Evolutionary conservation across 2,329 filamentous ascomycete species (phyloP).

Genomic region (Dactylellina leptospora): DNA sequence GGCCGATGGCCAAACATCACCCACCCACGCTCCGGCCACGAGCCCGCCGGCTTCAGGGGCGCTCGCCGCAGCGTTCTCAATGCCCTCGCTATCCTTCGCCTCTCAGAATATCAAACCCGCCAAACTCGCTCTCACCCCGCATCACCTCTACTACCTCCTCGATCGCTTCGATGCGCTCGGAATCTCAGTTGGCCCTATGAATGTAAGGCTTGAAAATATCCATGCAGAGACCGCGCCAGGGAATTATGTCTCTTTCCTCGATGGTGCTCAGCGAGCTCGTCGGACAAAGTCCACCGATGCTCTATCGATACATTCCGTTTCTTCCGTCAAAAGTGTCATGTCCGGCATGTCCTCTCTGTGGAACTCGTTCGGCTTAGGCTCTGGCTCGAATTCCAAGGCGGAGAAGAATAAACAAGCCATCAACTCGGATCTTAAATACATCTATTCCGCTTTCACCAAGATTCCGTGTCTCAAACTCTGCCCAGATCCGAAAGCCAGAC

Average conservation of each 20-base stretch:
- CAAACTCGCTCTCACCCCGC: constrained; percentile 89
- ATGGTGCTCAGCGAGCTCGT: constrained; percentile 54
- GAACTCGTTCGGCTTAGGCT: constrained; percentile 85
- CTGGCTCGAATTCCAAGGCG: constrained; percentile 79
- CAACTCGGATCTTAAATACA: constrained; percentile 88
- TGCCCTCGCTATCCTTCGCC: constrained; percentile 83
- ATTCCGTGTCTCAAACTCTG: constrained; percentile 89
- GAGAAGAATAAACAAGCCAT: constrained; percentile 89
- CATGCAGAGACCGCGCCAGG: constrained; percentile 84
- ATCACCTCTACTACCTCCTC: constrained; percentile 95
- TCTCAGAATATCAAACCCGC: constrained; percentile 87
- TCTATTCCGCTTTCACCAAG: constrained; percentile 98
- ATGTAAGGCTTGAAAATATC: constrained; percentile 91
- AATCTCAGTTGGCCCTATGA: constrained; percentile 94
- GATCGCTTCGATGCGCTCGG: constrained; percentile 93
- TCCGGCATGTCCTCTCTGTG: constrained; percentile 94
- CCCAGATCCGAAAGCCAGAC: constrained; percentile 88
- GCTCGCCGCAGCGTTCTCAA: constrained; percentile 84
- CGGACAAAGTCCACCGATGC: constrained; percentile 82
- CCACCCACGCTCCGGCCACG: constrained; percentile 63
- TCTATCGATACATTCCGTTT: constrained; percentile 92
- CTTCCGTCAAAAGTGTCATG: constrained; percentile 96
- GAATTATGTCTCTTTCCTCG: constrained; percentile 93
- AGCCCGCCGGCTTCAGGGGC: constrained; percentile 73
- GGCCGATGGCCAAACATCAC: constrained; percentile 43